Evolutionary conservation across 768 basidiomycete species (phyloP), one percentile per base, ranked within the genome.

Genomic region (Tylopilus sp.): DNA sequence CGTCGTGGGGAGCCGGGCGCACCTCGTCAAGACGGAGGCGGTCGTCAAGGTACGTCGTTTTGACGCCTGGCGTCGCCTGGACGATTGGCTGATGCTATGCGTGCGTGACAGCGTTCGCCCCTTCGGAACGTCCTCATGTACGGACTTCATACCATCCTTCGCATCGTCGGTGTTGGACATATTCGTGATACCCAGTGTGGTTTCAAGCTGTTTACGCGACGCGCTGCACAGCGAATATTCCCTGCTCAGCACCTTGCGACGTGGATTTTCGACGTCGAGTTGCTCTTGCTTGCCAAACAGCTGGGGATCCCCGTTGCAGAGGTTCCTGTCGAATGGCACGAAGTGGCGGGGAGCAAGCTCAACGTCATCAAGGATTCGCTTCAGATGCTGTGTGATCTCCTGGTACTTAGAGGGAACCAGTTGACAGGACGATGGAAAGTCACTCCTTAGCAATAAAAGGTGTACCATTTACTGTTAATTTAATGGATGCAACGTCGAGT

Each of bases 191-290:
- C 95, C 17, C 95, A 97, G 67, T 97, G 95, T 65, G 95, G 95
- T 29, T 98, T 98, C 84, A 98, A 98, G 72, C 81, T 98, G 25
- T 95, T 96, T 72, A 85, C 92, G 16, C 89, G 92, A 12, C 63
- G 76, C 4, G 86, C 93, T 0, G 93, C 93, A 10, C 82, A 78
- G 47, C 80, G 81, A 53, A 84, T 98, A 55, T 98, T 96, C 71
- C 92, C 92, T 1, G 77, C 78, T 2, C 87, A 96, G 64, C 94
- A 91, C 63, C 85, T 96, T 26, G 76, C 87, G 6, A 87, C 89
- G 1, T 98, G 95, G 95, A 94, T 96, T 68, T 98, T 98, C 63
- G 95, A 98, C 70, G 94, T 97, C 53, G 95, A 98, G 69, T 80
- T 97, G 6, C 76, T 98, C 19, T 76, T 97, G 11, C 78, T 95